Conservation (phyloP, 2,329 filamentous ascomycete genomes). For the Penicillium sp. region DNA sequence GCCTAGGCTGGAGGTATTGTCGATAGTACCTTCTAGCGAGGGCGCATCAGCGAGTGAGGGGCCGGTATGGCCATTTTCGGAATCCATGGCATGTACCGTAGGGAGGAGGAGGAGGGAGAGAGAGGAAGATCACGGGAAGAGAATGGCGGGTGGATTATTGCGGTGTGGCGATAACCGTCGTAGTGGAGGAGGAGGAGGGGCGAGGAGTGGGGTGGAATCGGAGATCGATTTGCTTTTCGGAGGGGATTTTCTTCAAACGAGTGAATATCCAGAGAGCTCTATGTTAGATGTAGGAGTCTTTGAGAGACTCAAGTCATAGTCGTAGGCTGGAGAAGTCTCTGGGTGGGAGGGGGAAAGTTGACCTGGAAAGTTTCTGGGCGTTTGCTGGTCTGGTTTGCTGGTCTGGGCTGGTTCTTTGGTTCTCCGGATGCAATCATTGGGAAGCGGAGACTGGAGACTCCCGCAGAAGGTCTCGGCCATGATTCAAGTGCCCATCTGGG, state of each 20-base stretch:
- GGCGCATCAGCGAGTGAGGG: conserved; percentile 45
- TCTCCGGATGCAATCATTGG: conserved; percentile 2
- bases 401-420: neutral
- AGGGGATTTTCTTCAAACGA: neutral
- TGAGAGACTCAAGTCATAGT: neutral
- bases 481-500: neutral
- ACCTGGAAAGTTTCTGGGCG: neutral
- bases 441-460: conserved; percentile 8
- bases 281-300: too few relatives aligned
- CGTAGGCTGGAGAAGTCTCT: neutral
- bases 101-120: conserved; percentile 5
- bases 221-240: neutral
- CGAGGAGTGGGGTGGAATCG: neutral
- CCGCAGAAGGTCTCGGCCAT: conserved; percentile 2
- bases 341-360: neutral
- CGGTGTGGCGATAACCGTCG: conserved; percentile 9
- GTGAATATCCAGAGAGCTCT: neutral
- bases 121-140: neutral
- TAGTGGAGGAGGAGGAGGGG: conserved; percentile 10
- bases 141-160: conserved; percentile 4
- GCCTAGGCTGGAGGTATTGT: conserved; percentile 21
- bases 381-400: neutral
- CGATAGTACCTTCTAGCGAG: conserved; percentile 39
- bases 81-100: conserved; percentile 29
- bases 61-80: conserved; percentile 30